phyloP scores from a whole-genome alignment of 2,329 filamentous ascomycete species.

The Pseudocercospora fijiensis region DNA sequence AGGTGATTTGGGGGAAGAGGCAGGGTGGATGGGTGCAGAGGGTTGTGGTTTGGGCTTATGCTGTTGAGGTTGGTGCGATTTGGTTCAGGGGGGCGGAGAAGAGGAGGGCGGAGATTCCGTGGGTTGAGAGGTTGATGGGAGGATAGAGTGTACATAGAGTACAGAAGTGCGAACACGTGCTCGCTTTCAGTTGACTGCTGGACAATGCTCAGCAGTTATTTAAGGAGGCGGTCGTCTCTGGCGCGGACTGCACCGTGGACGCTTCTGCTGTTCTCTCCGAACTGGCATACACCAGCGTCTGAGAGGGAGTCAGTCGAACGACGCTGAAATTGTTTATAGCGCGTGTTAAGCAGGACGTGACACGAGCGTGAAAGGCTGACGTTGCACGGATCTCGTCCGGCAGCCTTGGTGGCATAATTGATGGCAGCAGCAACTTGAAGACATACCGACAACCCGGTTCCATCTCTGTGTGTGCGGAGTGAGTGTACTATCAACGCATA shows the following conservation, averaged over 20 bases:
- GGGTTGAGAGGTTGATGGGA: background rate
- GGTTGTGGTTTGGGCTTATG: slow-evolving; percentile 10
- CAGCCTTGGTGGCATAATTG: background rate
- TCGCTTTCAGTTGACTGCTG: too few species aligned
- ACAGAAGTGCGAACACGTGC: too few species aligned
- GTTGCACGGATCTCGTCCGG: background rate
- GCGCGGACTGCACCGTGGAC: too few species aligned
- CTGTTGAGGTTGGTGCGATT: slow-evolving; percentile 11
- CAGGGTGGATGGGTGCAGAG: slow-evolving; percentile 7
- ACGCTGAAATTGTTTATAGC: background rate
- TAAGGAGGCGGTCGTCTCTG: too few species aligned
- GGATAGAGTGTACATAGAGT: too few species aligned
- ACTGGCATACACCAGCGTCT: too few species aligned
- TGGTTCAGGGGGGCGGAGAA: background rate
- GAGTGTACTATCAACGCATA: too few species aligned
- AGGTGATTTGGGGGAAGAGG: slow-evolving; percentile 1
- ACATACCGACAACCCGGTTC: background rate
- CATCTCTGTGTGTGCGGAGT: too few species aligned
- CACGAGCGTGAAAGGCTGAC: background rate
- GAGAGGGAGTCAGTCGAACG: background rate
- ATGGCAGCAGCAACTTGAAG: background rate
- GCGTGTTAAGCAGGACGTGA: background rate
- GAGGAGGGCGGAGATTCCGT: background rate
- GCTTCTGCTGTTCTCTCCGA: background rate
- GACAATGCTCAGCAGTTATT: too few species aligned